Base-by-base conservation (phyloP, 257 asterid species). In the Nicotiana knightiana region DNA sequence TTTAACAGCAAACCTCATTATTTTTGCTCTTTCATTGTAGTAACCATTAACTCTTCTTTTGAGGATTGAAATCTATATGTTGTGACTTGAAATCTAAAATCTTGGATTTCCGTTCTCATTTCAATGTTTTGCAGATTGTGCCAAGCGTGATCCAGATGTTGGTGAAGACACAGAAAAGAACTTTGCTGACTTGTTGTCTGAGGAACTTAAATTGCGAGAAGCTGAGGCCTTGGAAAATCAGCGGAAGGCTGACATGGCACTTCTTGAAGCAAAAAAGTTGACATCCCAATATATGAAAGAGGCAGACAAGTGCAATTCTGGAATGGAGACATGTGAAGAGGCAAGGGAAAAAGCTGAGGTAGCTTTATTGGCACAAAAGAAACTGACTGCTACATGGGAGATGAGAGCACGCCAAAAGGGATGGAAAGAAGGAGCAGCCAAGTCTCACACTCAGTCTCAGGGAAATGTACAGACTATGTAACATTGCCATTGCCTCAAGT, bases 241-340 rank as follows among this genome's bases (percentile, higher is more conserved):
- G 85, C 97, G 86, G 86, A 96, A 89, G 66, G 97, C 94, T 46
- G 99, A 95, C 85, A 91, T 89, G 89, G 96, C 93, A 84, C 87
- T 95, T 68, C 98, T 95, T 3, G 99, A 95, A 85, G 98, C 99
- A 2, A 93, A 95, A 86, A 95, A 92, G 86, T 83, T 95, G 94
- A 91, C 98, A 3, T 95, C 99, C 81, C 97, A 92, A 83, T 95
- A 91, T 87, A 97, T 93, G 87, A 95, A 95, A 91, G 99, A 95
- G 84, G 98, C 99, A 30, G 98, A 93, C 85, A 95, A 95, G 87
- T 95, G 99, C 87, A 95, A 95, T 86, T 92, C 97, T 6, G 99
- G 99, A 82, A 95, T 95, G 99, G 99, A 92, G 81, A 95, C 98
- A 2, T 95, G 99, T 81, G 99, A 95, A 87, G 95, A 91, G 89